phyloP scores from a whole-genome alignment of 371 early-diverging fungal species.

The Entomophthora muscae region DNA sequence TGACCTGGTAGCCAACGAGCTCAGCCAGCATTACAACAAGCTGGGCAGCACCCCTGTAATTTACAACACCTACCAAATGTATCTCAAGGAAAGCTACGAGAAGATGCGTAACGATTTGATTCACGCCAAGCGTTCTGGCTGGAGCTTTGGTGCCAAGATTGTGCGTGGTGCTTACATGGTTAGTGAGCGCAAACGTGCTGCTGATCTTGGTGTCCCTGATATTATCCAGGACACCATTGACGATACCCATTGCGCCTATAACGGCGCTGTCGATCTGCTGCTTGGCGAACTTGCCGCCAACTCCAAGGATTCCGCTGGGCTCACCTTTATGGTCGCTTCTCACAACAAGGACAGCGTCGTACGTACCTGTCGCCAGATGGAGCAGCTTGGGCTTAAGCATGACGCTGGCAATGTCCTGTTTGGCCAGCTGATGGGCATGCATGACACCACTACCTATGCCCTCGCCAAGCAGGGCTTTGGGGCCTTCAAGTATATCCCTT shows the following conservation, averaged over 20 bases:
- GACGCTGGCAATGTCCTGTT: conserved; percentile 58
- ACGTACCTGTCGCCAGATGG: conserved; percentile 44
- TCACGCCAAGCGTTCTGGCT: conserved; percentile 42
- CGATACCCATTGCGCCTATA: conserved; percentile 72
- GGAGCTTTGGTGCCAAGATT: conserved; percentile 72
- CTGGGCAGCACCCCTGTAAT: conserved; percentile 45
- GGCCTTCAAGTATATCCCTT: conserved; percentile 85
- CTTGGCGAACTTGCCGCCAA: conserved; percentile 26
- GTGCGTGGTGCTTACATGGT: conserved; percentile 92
- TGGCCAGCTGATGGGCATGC: conserved; percentile 86
- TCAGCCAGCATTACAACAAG: conserved; percentile 49
- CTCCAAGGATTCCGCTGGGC: conserved; percentile 19
- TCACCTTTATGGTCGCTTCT: conserved; percentile 70
- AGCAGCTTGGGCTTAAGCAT: conserved; percentile 26
- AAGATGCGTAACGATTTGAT: conserved; percentile 53
- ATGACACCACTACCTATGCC: conserved; percentile 55
- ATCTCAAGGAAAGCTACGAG: conserved; percentile 49
- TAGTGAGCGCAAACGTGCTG: conserved; percentile 65
- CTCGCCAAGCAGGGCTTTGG: conserved; percentile 58
- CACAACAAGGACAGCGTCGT: conserved; percentile 77
- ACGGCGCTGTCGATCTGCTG: conserved; percentile 56
- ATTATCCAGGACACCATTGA: conserved; percentile 69
- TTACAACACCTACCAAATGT: conserved; percentile 93
- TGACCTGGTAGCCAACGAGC: conserved; percentile 55
- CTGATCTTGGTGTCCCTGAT: conserved; percentile 37